Conservation (phyloP, 306 rosid species). For the Psophocarpus tetragonolobus region DNA sequence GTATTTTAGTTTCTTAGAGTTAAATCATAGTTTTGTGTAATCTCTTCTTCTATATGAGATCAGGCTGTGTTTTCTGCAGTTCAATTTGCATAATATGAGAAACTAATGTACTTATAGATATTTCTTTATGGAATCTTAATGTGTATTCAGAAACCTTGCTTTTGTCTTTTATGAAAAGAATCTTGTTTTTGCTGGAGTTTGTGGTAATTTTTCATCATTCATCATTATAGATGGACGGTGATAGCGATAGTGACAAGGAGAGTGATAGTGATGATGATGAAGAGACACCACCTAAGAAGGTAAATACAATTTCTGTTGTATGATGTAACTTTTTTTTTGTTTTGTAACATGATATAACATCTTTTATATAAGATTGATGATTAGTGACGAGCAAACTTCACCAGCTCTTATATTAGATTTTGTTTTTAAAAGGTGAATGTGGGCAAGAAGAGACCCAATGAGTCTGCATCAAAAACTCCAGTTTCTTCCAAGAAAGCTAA, state of each 20-base stretch:
- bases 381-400: background rate
- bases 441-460: constrained; percentile 68
- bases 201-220: background rate
- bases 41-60: background rate
- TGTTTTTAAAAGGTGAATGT: constrained; percentile 37
- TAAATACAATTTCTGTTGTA: background rate
- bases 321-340: background rate
- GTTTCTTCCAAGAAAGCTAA: constrained; percentile 67
- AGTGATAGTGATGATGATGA: constrained; percentile 48
- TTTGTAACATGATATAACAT: background rate
- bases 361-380: background rate
- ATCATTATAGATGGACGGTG: constrained; percentile 46
- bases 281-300: constrained; percentile 65
- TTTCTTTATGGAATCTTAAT: background rate
- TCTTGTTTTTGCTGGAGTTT: background rate
- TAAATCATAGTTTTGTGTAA: background rate
- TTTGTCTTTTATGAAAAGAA: background rate
- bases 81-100: background rate
- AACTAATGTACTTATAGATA: background rate
- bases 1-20: constrained; percentile 25
- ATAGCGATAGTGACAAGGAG: constrained; percentile 36
- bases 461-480: constrained; percentile 57
- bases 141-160: background rate
- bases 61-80: background rate
- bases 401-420: background rate